Evolutionary conservation across 2,329 filamentous ascomycete species (phyloP), one percentile per base, ranked within the genome.

Genomic region (Colletotrichum cordylinicola): DNA sequence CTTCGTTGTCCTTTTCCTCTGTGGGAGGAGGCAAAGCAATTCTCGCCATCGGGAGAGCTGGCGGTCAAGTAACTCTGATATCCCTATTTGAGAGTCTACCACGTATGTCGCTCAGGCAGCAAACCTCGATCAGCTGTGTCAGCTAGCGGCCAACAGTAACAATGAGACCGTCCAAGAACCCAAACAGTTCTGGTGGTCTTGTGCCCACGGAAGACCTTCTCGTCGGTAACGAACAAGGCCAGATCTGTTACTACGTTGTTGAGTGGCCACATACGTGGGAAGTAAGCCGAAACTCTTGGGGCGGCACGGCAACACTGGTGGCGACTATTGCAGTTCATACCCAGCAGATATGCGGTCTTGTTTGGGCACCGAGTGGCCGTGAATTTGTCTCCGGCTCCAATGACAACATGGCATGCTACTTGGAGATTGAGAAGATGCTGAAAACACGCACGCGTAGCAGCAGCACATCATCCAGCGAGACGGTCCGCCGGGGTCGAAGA

Each of bases 311-410:
- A 87, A 95, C 91, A 2, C 87, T 98, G 29, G 86, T 98, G 67
- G 93, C 94, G 27, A 93, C 93, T 78, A 93, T 98, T 79, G 90
- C 90, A 37, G 91, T 95, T 9, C 96, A 98, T 82, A 91, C 89
- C 2, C 96, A 98, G 84, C 96, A 98, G 81, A 93, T 99, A 70
- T 99, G 97, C 81, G 96, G 96, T 2, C 87, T 99, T n/a, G 91
- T 94, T 4, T 98, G 96, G 95, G 96, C 95, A 5, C 87, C 88
- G 4, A 92, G 95, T 80, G 95, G 95, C 5, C 88, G 89, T 4
- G 89, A 93, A 43, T 96, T 99, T 82, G 95, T 95, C 16, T 96
- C 95, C 6, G 96, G 97, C 8, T 95, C 95, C 29, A 98, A 99
- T 82, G 97, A 99, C 86, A 98, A 98, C 81, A 85, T 92, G 4